Conservation (phyloP, 495 filamentous ascomycete genomes). For the Penicillium cosmopolitanum region DNA sequence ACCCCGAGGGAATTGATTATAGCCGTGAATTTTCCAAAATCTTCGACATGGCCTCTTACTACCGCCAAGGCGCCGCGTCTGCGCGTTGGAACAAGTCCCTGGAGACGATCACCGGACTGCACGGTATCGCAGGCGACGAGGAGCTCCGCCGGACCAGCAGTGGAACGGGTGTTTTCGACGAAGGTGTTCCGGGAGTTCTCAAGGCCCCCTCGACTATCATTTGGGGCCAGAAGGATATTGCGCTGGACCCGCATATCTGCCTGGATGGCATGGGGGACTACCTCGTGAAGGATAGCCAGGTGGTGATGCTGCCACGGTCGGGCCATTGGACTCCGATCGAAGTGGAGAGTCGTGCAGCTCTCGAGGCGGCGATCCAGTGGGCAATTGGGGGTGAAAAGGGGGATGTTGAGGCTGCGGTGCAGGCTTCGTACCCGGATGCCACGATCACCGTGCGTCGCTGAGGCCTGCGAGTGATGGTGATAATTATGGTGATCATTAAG, state of each 20-base stretch:
- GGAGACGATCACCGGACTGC: constrained; percentile 49
- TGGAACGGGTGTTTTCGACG: constrained; percentile 49
- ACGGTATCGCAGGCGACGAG: constrained; percentile 36
- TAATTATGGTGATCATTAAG: not conserved
- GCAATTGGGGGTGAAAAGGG: constrained; percentile 41
- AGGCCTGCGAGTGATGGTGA: not conserved
- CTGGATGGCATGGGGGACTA: constrained; percentile 50
- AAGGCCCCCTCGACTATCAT: constrained; percentile 55
- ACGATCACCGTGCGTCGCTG: constrained; percentile 39
- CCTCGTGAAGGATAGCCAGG: constrained; percentile 41
- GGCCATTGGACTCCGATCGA: constrained; percentile 51
- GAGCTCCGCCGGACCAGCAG: constrained; percentile 35
- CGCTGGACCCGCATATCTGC: constrained; percentile 41
- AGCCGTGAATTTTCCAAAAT: constrained; percentile 36
- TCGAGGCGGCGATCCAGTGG: constrained; percentile 42
- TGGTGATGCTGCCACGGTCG: constrained; percentile 42
- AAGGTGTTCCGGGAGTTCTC: constrained; percentile 46
- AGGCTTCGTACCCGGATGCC: constrained; percentile 36
- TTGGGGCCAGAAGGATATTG: constrained; percentile 53
- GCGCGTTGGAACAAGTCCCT: constrained; percentile 52
- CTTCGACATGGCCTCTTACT: constrained; percentile 50
- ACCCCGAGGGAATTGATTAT: constrained; percentile 32
- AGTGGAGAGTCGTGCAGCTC: constrained; percentile 37
- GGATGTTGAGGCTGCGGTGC: constrained; percentile 34
- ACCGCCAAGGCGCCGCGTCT: constrained; percentile 47